Evolutionary conservation across 371 early-diverging fungal species (phyloP).

Genomic region (Apophysomyces sp.): DNA sequence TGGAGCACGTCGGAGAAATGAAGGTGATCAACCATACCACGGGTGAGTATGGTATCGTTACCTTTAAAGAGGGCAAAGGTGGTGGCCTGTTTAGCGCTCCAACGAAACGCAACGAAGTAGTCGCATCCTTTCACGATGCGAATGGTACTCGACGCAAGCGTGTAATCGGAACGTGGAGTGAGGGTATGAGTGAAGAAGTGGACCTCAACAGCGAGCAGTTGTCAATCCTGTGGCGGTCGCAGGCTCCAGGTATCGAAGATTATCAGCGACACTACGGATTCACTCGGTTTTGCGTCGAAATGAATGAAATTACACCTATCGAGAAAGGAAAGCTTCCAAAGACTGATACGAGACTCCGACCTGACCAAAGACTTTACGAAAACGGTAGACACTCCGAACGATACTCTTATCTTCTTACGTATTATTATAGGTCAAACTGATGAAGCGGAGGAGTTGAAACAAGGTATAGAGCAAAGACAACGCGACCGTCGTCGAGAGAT

Average conservation of each 20-base stretch:
- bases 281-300: slow-evolving; percentile 77
- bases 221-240: slow-evolving; percentile 80
- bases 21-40: slow-evolving; percentile 72
- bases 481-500: slow-evolving; percentile 71
- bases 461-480: slow-evolving; percentile 85
- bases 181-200: slow-evolving; percentile 50
- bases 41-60: slow-evolving; percentile 61
- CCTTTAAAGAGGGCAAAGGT: slow-evolving; percentile 60
- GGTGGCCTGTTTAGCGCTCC: slow-evolving; percentile 62
- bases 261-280: slow-evolving; percentile 85
- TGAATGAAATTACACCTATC: slow-evolving; percentile 75
- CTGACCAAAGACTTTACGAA: slow-evolving; percentile 86
- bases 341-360: slow-evolving; percentile 88
- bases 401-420: background rate
- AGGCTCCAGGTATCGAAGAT: slow-evolving; percentile 64
- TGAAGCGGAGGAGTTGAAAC: slow-evolving; percentile 85
- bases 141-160: slow-evolving; percentile 49
- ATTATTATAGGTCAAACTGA: slow-evolving; percentile 40
- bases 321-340: slow-evolving; percentile 65
- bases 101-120: slow-evolving; percentile 64
- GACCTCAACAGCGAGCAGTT: slow-evolving; percentile 49
- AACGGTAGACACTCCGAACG: slow-evolving; percentile 45
- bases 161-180: slow-evolving; percentile 65
- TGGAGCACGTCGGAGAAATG: slow-evolving; percentile 82
- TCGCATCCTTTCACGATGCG: slow-evolving; percentile 54